Percentiles rank a stretch among this genome's conserved stretches.
Conservation (phyloP, 2,329 filamentous ascomycete species). For the Raffaelea deltoideospora region DNA sequence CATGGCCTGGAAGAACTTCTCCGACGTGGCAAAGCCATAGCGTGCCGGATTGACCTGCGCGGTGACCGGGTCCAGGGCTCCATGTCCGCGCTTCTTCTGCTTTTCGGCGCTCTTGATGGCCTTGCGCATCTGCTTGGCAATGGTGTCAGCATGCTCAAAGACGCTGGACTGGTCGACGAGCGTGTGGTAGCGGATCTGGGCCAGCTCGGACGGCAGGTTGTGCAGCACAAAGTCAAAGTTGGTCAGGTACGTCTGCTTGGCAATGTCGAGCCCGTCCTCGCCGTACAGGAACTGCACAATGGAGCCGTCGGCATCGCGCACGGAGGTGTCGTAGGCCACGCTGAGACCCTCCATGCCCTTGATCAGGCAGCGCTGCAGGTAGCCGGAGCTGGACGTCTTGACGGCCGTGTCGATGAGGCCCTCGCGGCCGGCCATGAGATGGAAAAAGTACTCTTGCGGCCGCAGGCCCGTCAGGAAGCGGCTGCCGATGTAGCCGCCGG, state of each 20-base stretch:
- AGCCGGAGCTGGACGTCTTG: slow-evolving; percentile 93
- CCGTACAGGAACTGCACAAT: slow-evolving; percentile 93
- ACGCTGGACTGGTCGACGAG: no score
- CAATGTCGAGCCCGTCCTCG: slow-evolving; percentile 87
- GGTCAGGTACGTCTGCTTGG: slow-evolving; percentile 80
- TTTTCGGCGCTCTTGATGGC: slow-evolving; percentile 53
- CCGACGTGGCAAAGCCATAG: slow-evolving; percentile 74
- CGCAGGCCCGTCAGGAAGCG: slow-evolving; percentile 96
- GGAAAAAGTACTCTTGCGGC: slow-evolving; percentile 97
- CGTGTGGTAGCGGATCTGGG: slow-evolving; percentile 62
- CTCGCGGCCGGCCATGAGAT: slow-evolving; percentile 98
- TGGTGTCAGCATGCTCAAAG: slow-evolving; percentile 41
- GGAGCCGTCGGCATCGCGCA: slow-evolving; percentile 84
- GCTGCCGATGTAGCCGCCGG: slow-evolving; percentile 85
- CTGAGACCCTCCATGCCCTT: slow-evolving; percentile 95
- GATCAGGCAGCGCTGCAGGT: slow-evolving; percentile 90
- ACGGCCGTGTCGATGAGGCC: slow-evolving; percentile 97
- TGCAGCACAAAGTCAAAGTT: slow-evolving; percentile 83
- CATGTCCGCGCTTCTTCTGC: no score
- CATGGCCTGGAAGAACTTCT: slow-evolving; percentile 62
- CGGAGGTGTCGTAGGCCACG: slow-evolving; percentile 85
- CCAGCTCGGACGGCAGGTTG: slow-evolving; percentile 69
- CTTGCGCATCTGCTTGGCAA: slow-evolving; percentile 62
- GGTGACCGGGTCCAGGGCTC: slow-evolving; percentile 67
- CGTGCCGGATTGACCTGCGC: slow-evolving; percentile 60